phyloP scores from a whole-genome alignment of 2,329 filamentous ascomycete genomes.

The Xylariomycetidae sp. region DNA sequence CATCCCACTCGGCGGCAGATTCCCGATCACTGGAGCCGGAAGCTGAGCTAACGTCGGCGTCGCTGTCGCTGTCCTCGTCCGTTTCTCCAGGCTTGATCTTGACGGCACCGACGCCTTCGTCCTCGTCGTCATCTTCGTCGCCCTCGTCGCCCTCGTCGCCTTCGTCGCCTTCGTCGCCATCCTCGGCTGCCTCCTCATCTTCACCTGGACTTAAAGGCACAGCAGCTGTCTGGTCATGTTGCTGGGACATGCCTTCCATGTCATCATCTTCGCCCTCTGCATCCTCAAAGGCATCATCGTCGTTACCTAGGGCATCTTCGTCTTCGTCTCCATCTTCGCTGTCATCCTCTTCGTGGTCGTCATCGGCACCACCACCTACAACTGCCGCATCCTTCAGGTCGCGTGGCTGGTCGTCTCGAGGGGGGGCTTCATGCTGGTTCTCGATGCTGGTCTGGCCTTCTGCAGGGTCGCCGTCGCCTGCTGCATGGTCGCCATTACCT shows the following conservation, averaged over 20 bases:
- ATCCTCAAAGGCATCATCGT: constrained; percentile 29
- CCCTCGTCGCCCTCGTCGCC: constrained; percentile 18
- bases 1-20: constrained; percentile 26
- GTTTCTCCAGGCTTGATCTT: constrained; percentile 50
- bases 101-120: constrained; percentile 51
- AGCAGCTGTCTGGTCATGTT: constrained; percentile 1
- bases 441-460: too few species aligned
- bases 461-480: constrained; percentile 1
- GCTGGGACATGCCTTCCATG: constrained; percentile 12
- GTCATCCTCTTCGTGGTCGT: constrained; percentile 16
- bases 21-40: constrained; percentile 23
- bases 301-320: constrained; percentile 31
- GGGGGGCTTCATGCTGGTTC: constrained; percentile 3
- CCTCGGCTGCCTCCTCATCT: constrained; percentile 25
- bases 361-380: too few species aligned
- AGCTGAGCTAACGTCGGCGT: constrained; percentile 22
- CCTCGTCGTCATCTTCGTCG: constrained; percentile 37
- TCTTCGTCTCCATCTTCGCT: constrained; percentile 18
- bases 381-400: constrained; percentile 16
- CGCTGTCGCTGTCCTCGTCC: constrained; percentile 34
- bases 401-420: constrained; percentile 8
- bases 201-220: constrained; percentile 7
- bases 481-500: not conserved
- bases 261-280: constrained; percentile 38
- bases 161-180: constrained; percentile 26